phyloP scores from a whole-genome alignment of 73 alveolate species.

The Durusdinium trenchii region DNA sequence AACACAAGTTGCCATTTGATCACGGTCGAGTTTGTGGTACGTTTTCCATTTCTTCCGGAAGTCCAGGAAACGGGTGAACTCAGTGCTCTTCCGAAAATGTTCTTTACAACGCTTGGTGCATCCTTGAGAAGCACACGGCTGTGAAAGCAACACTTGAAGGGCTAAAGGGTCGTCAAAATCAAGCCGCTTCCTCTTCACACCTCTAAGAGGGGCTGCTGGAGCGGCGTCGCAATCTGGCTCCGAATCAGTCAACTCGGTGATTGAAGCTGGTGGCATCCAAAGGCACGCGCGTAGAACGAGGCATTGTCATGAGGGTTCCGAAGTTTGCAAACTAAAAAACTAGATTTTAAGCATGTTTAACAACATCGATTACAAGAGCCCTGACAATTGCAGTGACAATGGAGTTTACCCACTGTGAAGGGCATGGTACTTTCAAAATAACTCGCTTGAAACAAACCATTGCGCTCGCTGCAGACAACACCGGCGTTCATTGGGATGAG shows the following conservation, averaged over 20 bases:
- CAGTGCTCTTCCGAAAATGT: neutral
- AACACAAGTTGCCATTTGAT: neutral
- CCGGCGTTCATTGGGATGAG: no score
- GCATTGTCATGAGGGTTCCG: no score
- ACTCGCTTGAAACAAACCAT: no score
- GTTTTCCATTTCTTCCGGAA: neutral
- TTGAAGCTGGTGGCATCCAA: neutral
- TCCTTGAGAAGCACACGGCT: neutral
- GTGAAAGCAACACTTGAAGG: neutral
- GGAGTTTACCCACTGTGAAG: no score
- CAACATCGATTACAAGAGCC: no score
- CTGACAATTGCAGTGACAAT: no score
- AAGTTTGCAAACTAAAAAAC: no score
- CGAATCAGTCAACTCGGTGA: neutral
- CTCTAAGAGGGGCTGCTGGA: neutral
- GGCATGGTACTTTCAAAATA: no score
- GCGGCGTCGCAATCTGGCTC: neutral
- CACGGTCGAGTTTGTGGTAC: slow-evolving; percentile 37
- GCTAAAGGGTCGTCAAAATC: neutral
- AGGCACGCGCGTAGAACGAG: neutral
- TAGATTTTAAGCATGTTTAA: no score
- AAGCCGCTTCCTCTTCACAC: slow-evolving; percentile 40
- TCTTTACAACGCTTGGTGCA: slow-evolving; percentile 27
- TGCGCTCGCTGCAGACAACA: no score
- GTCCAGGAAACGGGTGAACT: neutral